Evolutionary conservation across 1,139 yeast species (phyloP).

Genomic region (Kodamaea alishanica): DNA sequence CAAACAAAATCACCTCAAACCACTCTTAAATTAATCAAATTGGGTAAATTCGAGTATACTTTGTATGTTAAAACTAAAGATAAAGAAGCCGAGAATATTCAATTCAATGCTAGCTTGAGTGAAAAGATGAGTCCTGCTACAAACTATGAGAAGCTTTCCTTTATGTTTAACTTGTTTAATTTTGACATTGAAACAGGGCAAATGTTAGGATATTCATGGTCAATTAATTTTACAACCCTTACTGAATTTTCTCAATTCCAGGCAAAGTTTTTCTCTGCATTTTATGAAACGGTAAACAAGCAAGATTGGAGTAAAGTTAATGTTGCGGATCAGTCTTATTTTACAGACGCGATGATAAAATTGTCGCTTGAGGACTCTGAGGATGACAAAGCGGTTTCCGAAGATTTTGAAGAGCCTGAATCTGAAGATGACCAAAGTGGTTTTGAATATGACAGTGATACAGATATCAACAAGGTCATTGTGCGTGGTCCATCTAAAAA

Average conservation of each 20-base stretch:
- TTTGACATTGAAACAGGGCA: conserved; percentile 3
- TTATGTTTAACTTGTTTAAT: conserved; percentile 58
- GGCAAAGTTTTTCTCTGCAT: conserved; percentile 43
- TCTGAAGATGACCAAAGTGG: conserved; percentile 9
- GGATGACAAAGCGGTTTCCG: conserved; percentile 12
- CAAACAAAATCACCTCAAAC: conserved; percentile 25
- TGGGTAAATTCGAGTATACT: conserved; percentile 52
- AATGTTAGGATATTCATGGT: conserved; percentile 55
- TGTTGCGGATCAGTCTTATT: conserved; percentile 19
- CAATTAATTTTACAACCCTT: conserved; percentile 49
- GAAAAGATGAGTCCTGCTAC: conserved; percentile 63
- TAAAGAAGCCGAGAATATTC: conserved; percentile 10
- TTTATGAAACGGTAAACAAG: conserved; percentile 61
- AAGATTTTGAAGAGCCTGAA: conserved; percentile 9
- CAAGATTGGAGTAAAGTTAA: conserved; percentile 38
- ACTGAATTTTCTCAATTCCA: conserved; percentile 51
- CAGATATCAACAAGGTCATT: conserved; percentile 4
- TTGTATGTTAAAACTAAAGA: conserved; percentile 34
- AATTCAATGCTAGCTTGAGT: conserved; percentile 43
- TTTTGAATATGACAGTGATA: conserved; percentile 10
- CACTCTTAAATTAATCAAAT: conserved; percentile 39
- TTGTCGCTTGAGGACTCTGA: conserved; percentile 25
- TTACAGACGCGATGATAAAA: conserved; percentile 26
- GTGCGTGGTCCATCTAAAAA: background rate
- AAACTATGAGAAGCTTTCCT: conserved; percentile 53